These are phyloP conservation scores for Russula sp. DNA, from an alignment of 768 basidiomycete species.

Conservation along the genomic window DNA sequence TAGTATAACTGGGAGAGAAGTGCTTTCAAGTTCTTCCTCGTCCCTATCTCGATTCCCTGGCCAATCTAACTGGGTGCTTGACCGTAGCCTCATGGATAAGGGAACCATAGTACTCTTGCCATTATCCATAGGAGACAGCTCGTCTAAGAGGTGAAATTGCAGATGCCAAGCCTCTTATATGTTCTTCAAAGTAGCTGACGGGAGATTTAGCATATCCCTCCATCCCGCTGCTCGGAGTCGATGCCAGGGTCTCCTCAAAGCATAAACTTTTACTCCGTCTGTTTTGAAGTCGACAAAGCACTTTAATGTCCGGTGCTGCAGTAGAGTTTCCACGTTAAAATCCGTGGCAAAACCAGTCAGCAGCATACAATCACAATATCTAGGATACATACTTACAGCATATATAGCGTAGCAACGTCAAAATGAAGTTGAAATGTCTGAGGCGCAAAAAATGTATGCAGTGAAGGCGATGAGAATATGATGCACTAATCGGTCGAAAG, in stretches of 20 bases:
- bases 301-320: not conserved
- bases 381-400: too few relatives aligned
- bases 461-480: too few relatives aligned
- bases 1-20: not conserved
- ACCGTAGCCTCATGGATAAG: not conserved
- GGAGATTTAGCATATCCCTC: slow-evolving; percentile 4
- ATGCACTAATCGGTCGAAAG: too few relatives aligned
- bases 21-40: not conserved
- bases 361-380: not conserved
- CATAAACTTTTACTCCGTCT: not conserved
- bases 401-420: too few relatives aligned
- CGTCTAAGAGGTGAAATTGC: not conserved
- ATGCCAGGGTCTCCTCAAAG: not conserved
- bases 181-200: not conserved
- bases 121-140: not conserved
- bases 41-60: not conserved
- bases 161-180: not conserved
- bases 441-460: too few relatives aligned
- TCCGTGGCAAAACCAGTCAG: not conserved
- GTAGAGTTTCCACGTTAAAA: not conserved
- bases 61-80: not conserved
- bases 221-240: not conserved
- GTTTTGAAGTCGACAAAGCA: not conserved
- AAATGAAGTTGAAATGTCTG: too few relatives aligned
- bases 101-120: slow-evolving; percentile 6